Evolutionary conservation across 2,329 filamentous ascomycete species (phyloP).

Genomic region (Chaetomiaceae sp.): DNA sequence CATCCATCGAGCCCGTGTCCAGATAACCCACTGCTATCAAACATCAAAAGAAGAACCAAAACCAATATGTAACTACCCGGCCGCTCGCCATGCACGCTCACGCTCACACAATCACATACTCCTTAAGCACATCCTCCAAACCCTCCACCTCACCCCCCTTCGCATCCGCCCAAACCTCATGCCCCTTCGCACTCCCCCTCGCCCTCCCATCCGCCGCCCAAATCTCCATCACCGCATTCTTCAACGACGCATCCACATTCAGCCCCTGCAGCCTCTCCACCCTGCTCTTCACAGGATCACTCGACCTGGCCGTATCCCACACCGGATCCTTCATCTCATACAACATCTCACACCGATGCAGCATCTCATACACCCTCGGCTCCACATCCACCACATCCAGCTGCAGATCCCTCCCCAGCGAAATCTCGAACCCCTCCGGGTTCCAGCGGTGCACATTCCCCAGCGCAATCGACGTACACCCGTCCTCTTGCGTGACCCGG

Average conservation of each 20-base stretch:
- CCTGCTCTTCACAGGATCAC: conserved; percentile 10
- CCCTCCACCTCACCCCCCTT: neutral
- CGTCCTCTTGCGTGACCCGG: conserved; percentile 8
- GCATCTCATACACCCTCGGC: conserved; percentile 20
- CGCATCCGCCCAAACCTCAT: conserved; percentile 18
- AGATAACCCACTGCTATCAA: neutral
- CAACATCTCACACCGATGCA: conserved; percentile 24
- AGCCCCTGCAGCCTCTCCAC: conserved; percentile 18
- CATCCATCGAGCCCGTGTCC: no score
- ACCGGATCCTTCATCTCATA: conserved; percentile 23
- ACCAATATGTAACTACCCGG: neutral
- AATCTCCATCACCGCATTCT: conserved; percentile 27
- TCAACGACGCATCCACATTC: conserved; percentile 16
- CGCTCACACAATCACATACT: conserved; percentile 16
- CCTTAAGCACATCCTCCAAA: conserved; percentile 8
- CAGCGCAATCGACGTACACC: conserved; percentile 17
- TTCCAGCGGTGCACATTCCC: conserved; percentile 14
- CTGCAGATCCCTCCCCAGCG: conserved; percentile 21
- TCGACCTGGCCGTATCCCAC: conserved; percentile 14
- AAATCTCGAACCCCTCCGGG: conserved; percentile 17
- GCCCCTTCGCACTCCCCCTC: conserved; percentile 17
- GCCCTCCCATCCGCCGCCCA: conserved; percentile 26
- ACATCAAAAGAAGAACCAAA: neutral
- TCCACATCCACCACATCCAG: conserved; percentile 25
- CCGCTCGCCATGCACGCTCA: no score